A percentile compares a stretch with the other conserved stretches of the same genome.
phyloP scores from a whole-genome alignment of 352 stramenopile genomes.

The Phytophthora sansomeana region DNA sequence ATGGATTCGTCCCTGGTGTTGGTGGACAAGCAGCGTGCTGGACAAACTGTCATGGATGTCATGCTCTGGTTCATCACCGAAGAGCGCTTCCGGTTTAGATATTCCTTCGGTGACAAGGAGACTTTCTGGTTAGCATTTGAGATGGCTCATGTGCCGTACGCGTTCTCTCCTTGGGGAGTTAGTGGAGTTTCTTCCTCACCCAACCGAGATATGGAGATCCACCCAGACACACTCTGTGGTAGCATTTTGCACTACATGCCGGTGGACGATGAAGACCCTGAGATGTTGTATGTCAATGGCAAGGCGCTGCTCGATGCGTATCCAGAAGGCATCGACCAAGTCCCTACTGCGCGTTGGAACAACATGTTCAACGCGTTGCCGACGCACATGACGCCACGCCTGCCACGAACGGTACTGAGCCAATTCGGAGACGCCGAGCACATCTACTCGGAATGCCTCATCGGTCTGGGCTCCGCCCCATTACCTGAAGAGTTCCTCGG shows the following conservation, averaged over 20 bases:
- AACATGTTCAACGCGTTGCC: slow-evolving; percentile 34
- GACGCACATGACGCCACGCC: slow-evolving; percentile 32
- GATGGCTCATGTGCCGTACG: slow-evolving; percentile 26
- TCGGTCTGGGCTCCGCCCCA: slow-evolving; percentile 21
- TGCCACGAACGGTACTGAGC: slow-evolving; percentile 15
- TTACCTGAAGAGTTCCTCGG: slow-evolving; percentile 20
- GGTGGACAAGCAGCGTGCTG: slow-evolving; percentile 27
- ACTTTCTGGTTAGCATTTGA: slow-evolving; percentile 36
- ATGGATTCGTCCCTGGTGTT: slow-evolving; percentile 34
- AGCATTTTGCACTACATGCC: slow-evolving; percentile 38
- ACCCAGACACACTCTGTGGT: slow-evolving; percentile 31
- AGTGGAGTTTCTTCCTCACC: slow-evolving; percentile 31
- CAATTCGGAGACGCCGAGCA: slow-evolving; percentile 17
- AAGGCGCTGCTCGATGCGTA: slow-evolving; percentile 33
- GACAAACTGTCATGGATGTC: slow-evolving; percentile 25
- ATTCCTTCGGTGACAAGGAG: slow-evolving; percentile 39
- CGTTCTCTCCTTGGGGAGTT: slow-evolving; percentile 32
- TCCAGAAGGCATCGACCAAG: slow-evolving; percentile 26
- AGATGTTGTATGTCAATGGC: slow-evolving; percentile 36
- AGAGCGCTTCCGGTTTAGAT: slow-evolving; percentile 30
- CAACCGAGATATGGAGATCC: slow-evolving; percentile 29
- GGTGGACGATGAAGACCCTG: slow-evolving; percentile 9
- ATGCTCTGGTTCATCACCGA: slow-evolving; percentile 37
- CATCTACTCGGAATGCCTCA: slow-evolving; percentile 31
- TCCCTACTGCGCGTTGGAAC: slow-evolving; percentile 22